Conservation (phyloP, 768 basidiomycete genomes). For the Suillus lakei region DNA sequence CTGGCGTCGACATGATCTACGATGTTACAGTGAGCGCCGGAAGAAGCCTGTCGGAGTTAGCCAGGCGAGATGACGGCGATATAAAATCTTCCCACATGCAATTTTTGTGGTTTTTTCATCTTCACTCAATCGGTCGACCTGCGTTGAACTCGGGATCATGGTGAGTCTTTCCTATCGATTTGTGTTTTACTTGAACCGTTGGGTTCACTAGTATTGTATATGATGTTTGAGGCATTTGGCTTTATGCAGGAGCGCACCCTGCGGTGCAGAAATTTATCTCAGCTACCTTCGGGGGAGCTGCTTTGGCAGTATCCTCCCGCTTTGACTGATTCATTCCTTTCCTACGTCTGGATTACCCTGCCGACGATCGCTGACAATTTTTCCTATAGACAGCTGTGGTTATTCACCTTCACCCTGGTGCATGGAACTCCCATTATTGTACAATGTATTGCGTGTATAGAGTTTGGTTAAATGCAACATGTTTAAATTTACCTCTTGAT, state of each 20-base stretch:
- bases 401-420: background rate
- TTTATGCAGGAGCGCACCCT: conserved; percentile 69
- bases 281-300: conserved; percentile 82
- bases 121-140: conserved; percentile 10
- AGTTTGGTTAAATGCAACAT: background rate
- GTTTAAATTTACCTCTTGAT: background rate
- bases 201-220: conserved; percentile 23
- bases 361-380: conserved; percentile 16
- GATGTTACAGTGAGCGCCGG: conserved; percentile 24
- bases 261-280: conserved; percentile 87
- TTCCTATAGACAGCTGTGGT: conserved; percentile 20
- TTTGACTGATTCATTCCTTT: conserved; percentile 43
- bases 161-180: conserved; percentile 27
- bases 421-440: background rate
- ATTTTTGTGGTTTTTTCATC: conserved; percentile 16
- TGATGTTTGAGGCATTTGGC: conserved; percentile 97
- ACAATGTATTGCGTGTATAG: background rate
- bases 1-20: conserved; percentile 36
- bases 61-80: conserved; percentile 9
- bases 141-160: conserved; percentile 1
- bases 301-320: conserved; percentile 49
- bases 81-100: conserved; percentile 24
- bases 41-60: conserved; percentile 35
- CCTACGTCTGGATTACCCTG: background rate
- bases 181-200: conserved; percentile 3